Evolutionary conservation across 495 filamentous ascomycete species (phyloP), one percentile per base, ranked within the genome.

Genomic region (Podospora tetraspora): DNA sequence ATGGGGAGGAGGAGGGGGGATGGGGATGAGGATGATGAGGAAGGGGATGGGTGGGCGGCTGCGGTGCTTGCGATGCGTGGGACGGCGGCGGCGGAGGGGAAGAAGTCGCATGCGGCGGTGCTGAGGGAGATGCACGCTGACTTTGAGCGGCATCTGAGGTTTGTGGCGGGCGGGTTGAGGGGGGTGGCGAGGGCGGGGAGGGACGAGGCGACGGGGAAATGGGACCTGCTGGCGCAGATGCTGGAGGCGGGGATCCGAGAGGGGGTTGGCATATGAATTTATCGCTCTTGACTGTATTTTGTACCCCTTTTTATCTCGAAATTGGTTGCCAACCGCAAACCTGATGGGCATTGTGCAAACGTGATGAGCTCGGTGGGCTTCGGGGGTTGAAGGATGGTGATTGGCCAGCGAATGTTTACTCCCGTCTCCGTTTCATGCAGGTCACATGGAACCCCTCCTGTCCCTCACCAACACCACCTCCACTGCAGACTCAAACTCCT

Each of bases 161-260:
- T 89, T 71, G 79, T 88, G n/a, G 77, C 76, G 19, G 81, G 79
- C 12, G 87, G 84, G 0, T 69, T 89, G 43, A 81, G 82, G 43
- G 85, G 86, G 1, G 85, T 87, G 58, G 84, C 85, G n/a, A 79
- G 87, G 72, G 87, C 85, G 29, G 86, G 85, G 22, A 79, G 83
- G 23, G 84, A 85, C 21, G 72, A 75, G 24, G 79, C 80, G 22
- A 75, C 82, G 56, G 79, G 75, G 27, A 85, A 85, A 71, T 86
- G 87, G 83, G 87, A 88, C 73, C 77, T 82, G 22, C 66, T 89
- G 70, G 87, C 84, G 11, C 85, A 88, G 75, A 87, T 85, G 77
- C 71, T 89, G 34, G 86, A 88, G 76, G 77, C 75, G 61, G 84
- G 84, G 3, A 76, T 85, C 62, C 65, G 69, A 57, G 74, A 75